Percentiles rank a stretch among this genome's conserved stretches.
Evolutionary conservation across 768 basidiomycete genomes (phyloP).

Genomic region (Mycena belliarum): DNA sequence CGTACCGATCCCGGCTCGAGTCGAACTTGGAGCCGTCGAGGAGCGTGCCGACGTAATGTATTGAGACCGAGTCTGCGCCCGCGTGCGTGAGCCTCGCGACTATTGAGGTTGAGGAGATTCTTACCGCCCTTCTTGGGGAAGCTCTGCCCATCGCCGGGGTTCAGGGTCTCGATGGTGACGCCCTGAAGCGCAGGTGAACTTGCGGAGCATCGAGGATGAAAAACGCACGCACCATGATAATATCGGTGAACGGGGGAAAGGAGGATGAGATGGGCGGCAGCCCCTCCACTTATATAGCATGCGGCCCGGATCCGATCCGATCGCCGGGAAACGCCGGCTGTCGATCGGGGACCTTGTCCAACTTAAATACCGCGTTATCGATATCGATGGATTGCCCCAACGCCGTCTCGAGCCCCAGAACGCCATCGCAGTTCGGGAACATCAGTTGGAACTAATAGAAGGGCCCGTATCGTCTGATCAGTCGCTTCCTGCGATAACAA

Average conservation of each 20-base stretch:
- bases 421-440: neutral
- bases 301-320: neutral
- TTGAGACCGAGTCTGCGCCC: constrained; percentile 60
- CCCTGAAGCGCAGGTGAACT: constrained; percentile 46
- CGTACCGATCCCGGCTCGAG: constrained; percentile 75
- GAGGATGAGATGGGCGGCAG: neutral
- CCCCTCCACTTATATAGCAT: neutral
- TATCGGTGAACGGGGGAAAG: neutral
- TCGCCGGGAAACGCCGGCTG: neutral
- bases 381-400: constrained; percentile 18
- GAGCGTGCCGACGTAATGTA: constrained; percentile 82
- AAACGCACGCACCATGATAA: neutral
- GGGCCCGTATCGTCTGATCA: neutral
- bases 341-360: neutral
- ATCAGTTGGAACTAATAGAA: neutral
- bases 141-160: constrained; percentile 59
- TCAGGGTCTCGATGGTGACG: constrained; percentile 61
- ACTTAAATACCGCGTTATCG: constrained; percentile 7
- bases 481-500: neutral
- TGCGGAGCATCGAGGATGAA: too few relatives aligned
- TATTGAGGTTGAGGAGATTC: constrained; percentile 27
- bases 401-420: neutral
- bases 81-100: neutral
- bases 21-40: constrained; percentile 66
- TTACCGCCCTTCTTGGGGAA: constrained; percentile 74